Base-by-base conservation (phyloP, 1,284 basidiomycete genomes). In the Ceratobasidium sp. region DNA sequence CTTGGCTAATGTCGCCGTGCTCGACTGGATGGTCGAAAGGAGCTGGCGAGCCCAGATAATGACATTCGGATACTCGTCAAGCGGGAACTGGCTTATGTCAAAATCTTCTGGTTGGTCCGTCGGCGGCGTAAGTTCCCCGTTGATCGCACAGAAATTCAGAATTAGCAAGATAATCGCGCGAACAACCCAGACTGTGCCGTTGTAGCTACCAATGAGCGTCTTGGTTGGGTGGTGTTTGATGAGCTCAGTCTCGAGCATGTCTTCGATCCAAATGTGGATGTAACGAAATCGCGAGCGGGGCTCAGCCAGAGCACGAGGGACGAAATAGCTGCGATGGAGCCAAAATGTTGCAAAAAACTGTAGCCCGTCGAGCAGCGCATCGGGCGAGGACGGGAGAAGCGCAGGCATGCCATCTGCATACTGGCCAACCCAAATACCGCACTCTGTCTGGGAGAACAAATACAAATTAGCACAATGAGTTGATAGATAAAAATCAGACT, bases 391-490 rank as follows among this genome's bases (percentile, higher is more conserved):
- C 22, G 41, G 39, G n/a, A 63, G 39, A 19, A 48, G 1, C 6
- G 41, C 13, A 13, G 61, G 39, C 61, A 63, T 48, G 39, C 8
- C 22, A 22, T 41, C 9, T 2, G 41, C 13, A 24, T 43, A 63
- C 31, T 31, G 56, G 7, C 56, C 56, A 37, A n/a, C 56, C 56
- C 56, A 59, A n/a, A 59, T 19, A 2, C 56, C 56, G 37, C 16
- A 37, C n/a, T 34, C 31, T 6, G 56, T 59, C 56, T 59, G 19
- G 16, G n/a, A n/a, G n/a, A n/a, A n/a, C n/a, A n/a, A n/a, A 51
- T n/a, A 24, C 49, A n/a, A 51, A 24, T 51, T 24, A 51, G 49
- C 19, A 24, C 43, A 46, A n/a, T n/a, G n/a, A n/a, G n/a, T n/a
- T n/a, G n/a, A n/a, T n/a, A n/a, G n/a, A n/a, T n/a, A n/a, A n/a